Percentiles rank a stretch among this genome's conserved stretches.
Conservation (phyloP, 1,139 yeast genomes). For the Wickerhamomyces sp. region DNA sequence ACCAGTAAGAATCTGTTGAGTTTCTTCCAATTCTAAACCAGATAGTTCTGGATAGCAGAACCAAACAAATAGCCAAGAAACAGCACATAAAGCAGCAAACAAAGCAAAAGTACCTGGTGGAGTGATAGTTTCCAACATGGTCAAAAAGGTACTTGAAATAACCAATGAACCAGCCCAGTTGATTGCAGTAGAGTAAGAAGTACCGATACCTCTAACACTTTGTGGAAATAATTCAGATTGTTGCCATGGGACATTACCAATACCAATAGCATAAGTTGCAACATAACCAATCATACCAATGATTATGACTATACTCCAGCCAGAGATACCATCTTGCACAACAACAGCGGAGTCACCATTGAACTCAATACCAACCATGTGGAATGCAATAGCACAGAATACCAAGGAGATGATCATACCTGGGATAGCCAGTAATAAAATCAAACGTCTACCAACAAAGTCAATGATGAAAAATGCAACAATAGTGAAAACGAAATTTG, state of each 20-base stretch:
- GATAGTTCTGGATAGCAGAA: conserved; percentile 91
- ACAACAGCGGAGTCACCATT: conserved; percentile 41
- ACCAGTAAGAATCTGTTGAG: conserved; percentile 69
- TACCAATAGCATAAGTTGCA: conserved; percentile 88
- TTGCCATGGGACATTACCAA: conserved; percentile 98
- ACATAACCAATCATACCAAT: conserved; percentile 83
- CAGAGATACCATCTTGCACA: conserved; percentile 40
- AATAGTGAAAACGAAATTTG: conserved; percentile 81
- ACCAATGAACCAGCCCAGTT: conserved; percentile 96
- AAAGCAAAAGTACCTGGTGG: conserved; percentile 93
- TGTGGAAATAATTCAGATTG: conserved; percentile 94
- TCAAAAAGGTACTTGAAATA: conserved; percentile 85
- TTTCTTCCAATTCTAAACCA: conserved; percentile 86
- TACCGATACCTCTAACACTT: conserved; percentile 87
- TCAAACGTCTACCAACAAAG: conserved; percentile 77
- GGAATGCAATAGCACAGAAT: conserved; percentile 84
- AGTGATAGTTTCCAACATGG: conserved; percentile 89
- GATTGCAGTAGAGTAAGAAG: conserved; percentile 86
- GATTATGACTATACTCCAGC: conserved; percentile 86
- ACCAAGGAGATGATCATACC: conserved; percentile 76
- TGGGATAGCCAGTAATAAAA: conserved; percentile 70
- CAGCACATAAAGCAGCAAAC: conserved; percentile 74
- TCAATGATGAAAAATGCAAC: conserved; percentile 84
- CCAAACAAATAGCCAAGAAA: conserved; percentile 68
- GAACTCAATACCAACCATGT: conserved; percentile 63